Percentiles rank a stretch among this genome's conserved stretches.
Evolutionary conservation across 306 rosid genomes (phyloP).

Genomic region (Cucumis cinereus): DNA sequence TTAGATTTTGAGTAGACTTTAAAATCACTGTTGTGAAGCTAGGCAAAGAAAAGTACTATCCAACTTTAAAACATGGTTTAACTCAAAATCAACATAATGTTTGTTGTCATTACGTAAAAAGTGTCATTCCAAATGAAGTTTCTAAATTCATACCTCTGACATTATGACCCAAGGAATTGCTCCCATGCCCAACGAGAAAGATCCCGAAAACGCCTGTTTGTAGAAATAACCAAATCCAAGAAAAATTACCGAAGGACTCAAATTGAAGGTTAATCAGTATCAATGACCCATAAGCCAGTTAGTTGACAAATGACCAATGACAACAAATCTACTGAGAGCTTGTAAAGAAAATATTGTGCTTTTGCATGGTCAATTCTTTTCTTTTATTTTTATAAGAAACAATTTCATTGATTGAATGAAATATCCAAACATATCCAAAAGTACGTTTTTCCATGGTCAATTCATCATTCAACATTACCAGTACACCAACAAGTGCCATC

Average conservation of each 20-base stretch:
- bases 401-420: too few species aligned
- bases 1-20: not conserved
- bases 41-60: too few species aligned
- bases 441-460: not conserved
- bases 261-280: not conserved
- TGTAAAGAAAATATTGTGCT: not conserved
- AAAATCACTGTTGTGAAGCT: not conserved
- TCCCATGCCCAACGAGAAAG: conserved; percentile 78
- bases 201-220: conserved; percentile 30
- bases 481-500: conserved; percentile 50
- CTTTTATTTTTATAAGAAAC: too few species aligned
- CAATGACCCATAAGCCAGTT: not conserved
- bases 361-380: not conserved
- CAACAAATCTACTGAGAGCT: not conserved
- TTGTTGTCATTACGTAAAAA: not conserved
- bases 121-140: not conserved
- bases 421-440: too few species aligned
- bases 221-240: conserved; percentile 3
- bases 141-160: conserved; percentile 54
- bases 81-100: not conserved
- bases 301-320: not conserved
- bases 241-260: not conserved
- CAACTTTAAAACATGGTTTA: too few species aligned
- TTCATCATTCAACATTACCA: conserved; percentile 32
- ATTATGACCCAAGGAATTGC: conserved; percentile 94